These are phyloP conservation scores for Xylariaceae sp. DNA, from an alignment of 2,329 filamentous ascomycete genomes.

Conservation along the genomic window DNA sequence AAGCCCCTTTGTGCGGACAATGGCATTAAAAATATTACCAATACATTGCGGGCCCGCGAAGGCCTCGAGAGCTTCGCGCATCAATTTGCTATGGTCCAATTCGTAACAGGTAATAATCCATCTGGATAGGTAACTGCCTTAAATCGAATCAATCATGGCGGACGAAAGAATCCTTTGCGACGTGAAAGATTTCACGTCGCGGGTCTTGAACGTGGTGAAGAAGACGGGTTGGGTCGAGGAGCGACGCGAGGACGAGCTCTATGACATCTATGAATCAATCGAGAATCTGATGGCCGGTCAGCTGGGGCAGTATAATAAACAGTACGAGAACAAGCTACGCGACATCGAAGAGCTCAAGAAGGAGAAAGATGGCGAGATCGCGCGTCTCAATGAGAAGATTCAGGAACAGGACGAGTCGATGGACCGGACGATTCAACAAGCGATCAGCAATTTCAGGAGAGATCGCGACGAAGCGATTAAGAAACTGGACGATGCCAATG, in stretches of 20 bases:
- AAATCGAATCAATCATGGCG: conserved; percentile 4
- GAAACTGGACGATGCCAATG: background rate
- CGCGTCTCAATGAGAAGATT: background rate
- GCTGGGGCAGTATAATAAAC: background rate
- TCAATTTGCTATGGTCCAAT: too few species aligned
- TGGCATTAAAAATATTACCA: conserved; percentile 6
- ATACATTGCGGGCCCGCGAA: background rate
- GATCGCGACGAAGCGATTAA: background rate
- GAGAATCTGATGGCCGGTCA: background rate
- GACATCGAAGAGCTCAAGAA: background rate
- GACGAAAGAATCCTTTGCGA: background rate
- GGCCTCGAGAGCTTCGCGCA: too few species aligned
- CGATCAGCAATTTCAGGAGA: background rate
- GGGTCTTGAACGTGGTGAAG: background rate
- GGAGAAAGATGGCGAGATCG: background rate
- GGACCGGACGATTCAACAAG: background rate
- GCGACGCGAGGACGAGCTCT: background rate
- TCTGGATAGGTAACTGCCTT: background rate
- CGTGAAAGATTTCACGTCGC: background rate
- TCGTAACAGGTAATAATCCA: too few species aligned
- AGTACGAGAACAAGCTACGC: background rate
- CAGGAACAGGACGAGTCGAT: background rate
- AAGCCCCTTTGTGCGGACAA: conserved; percentile 7
- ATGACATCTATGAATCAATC: background rate
- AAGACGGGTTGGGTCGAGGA: background rate